These are phyloP conservation scores for Acanthamoeba sp. DNA, from an alignment of 208 protist genomes.

Conservation along the genomic window DNA sequence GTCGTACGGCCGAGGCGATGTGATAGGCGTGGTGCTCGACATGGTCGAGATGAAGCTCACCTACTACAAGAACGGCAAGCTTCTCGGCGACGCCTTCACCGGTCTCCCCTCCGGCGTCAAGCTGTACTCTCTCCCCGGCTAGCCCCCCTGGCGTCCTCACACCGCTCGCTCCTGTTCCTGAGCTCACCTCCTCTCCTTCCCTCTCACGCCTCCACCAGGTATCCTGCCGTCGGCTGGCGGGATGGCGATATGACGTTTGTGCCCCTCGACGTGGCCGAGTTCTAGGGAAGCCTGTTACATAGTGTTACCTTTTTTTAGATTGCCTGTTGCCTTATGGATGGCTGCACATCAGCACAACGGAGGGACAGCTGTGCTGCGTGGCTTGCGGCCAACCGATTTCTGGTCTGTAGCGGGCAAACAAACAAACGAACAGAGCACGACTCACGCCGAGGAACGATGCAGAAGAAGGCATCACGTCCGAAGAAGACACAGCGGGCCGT, in stretches of 20 bases:
- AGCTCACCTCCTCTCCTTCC: neutral
- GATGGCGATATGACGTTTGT: constrained; percentile 1
- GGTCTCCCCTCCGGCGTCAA: neutral
- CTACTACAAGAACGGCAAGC: constrained; percentile 59
- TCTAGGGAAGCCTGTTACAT: no score
- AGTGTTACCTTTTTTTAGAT: no score
- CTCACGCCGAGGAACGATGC: no score
- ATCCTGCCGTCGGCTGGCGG: constrained; percentile 1
- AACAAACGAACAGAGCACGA: no score
- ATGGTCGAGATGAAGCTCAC: constrained; percentile 32
- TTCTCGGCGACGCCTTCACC: constrained; percentile 26
- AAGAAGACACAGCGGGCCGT: no score
- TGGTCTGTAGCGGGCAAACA: no score
- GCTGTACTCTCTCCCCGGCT: neutral
- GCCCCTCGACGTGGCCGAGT: neutral
- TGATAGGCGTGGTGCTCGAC: constrained; percentile 26
- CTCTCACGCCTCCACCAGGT: neutral
- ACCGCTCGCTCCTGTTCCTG: neutral
- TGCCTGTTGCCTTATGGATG: no score
- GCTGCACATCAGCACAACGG: no score
- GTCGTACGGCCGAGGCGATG: neutral
- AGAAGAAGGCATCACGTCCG: no score
- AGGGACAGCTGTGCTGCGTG: no score
- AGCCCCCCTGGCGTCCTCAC: neutral
- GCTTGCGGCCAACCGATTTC: no score